Evolutionary conservation across 164 flowering plant genomes (phyloP).

Genomic region (Cinnamomum chago): DNA sequence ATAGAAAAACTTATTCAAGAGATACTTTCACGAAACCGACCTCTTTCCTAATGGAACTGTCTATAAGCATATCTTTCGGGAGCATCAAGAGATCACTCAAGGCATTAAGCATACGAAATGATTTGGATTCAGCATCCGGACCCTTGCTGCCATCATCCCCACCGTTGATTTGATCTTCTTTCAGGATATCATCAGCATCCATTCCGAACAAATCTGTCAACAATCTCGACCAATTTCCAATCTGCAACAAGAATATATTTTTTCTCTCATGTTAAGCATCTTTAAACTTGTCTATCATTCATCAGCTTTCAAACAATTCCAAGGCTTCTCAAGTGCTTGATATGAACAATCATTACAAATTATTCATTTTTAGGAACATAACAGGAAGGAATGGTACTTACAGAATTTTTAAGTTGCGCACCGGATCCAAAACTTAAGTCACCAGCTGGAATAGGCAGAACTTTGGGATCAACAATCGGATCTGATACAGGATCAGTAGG

Average conservation of each 20-base stretch:
- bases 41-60: conserved; percentile 79
- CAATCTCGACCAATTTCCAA: conserved; percentile 95
- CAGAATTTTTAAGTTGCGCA: conserved; percentile 95
- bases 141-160: conserved; percentile 37
- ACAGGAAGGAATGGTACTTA: conserved; percentile 28
- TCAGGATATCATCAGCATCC: conserved; percentile 38
- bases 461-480: conserved; percentile 88
- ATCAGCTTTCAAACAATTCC: not conserved
- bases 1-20: not conserved
- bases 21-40: conserved; percentile 23
- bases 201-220: conserved; percentile 61
- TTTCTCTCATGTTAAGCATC: not conserved
- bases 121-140: conserved; percentile 38
- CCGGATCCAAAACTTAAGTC: conserved; percentile 98
- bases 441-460: conserved; percentile 97
- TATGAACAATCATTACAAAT: too few relatives aligned
- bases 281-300: not conserved
- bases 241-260: conserved; percentile 36
- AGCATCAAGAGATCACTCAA: conserved; percentile 98
- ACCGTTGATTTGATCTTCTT: conserved; percentile 25
- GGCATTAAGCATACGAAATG: conserved; percentile 64
- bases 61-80: conserved; percentile 96
- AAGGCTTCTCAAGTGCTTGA: not conserved
- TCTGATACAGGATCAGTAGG: conserved; percentile 99
- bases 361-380: not conserved